phyloP scores from a whole-genome alignment of 2,329 filamentous ascomycete genomes.

The Venturia aucupariae region DNA sequence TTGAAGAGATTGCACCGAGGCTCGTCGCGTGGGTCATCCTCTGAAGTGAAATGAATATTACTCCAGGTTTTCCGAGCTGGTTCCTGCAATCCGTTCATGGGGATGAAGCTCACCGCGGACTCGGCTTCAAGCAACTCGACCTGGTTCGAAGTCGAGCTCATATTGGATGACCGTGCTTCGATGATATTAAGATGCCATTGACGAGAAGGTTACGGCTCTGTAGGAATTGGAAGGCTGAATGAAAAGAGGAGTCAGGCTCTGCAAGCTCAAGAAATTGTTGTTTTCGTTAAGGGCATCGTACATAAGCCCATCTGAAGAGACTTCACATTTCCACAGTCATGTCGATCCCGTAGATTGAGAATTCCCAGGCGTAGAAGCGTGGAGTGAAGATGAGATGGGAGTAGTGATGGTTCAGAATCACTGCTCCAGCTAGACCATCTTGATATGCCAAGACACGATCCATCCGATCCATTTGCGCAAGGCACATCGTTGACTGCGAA shows the following conservation, averaged over 20 bases:
- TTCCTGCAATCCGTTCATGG: neutral
- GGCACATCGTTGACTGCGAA: too few species aligned
- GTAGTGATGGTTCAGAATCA: too few species aligned
- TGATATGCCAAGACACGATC: too few species aligned
- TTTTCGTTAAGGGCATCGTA: neutral
- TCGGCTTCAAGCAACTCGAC: neutral
- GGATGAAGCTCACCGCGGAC: slow-evolving; percentile 2
- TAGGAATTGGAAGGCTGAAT: neutral
- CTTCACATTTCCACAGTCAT: neutral
- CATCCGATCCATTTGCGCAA: too few species aligned
- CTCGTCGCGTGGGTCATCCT: neutral
- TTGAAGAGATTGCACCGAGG: neutral
- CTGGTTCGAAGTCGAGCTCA: neutral
- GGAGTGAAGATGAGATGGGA: neutral
- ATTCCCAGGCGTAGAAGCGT: neutral
- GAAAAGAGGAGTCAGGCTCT: neutral
- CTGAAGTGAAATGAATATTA: neutral
- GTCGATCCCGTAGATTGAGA: neutral
- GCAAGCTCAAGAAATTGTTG: neutral
- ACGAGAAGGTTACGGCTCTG: neutral
- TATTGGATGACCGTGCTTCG: neutral
- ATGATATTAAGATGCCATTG: neutral
- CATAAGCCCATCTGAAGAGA: neutral
- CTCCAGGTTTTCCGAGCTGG: neutral
- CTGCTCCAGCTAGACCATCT: too few species aligned